These are phyloP conservation scores for Colletotrichum sublineola DNA, from an alignment of 2,329 filamentous ascomycete genomes.

Conservation along the genomic window DNA sequence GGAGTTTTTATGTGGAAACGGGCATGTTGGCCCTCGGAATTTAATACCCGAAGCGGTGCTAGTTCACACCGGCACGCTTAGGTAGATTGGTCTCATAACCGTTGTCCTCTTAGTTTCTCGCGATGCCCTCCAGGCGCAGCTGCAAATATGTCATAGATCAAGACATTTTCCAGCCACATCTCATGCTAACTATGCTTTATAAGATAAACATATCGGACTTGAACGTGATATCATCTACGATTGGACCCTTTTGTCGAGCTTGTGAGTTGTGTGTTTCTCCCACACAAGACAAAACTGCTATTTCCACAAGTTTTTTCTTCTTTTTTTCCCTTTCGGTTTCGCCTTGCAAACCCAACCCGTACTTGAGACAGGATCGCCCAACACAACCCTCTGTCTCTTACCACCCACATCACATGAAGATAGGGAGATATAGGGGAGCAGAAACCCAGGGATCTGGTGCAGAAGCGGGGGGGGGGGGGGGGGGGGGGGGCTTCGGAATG, in stretches of 20 bases:
- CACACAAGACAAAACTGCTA: background rate
- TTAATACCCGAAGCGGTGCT: slow-evolving; percentile 10
- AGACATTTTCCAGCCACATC: background rate
- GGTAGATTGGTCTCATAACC: background rate
- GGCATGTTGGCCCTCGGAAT: slow-evolving; percentile 13
- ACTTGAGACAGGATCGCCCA: background rate
- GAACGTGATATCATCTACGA: background rate
- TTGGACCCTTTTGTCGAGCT: background rate
- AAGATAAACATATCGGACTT: background rate
- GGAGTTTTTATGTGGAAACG: background rate
- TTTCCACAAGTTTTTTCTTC: no score
- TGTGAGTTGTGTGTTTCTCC: background rate
- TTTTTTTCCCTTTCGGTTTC: no score
- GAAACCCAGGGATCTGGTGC: no score
- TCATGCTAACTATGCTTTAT: background rate
- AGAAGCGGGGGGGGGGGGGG: no score
- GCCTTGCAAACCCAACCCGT: background rate
- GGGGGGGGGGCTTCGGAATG: background rate
- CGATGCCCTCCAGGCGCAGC: background rate
- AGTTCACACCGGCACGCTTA: background rate
- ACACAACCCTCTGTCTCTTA: background rate
- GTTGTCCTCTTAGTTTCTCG: background rate
- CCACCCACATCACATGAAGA: background rate
- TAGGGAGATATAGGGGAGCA: background rate
- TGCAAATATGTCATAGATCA: no score